Base-by-base conservation (phyloP, 2,329 filamentous ascomycete genomes). In the Fusarium stilboides region DNA sequence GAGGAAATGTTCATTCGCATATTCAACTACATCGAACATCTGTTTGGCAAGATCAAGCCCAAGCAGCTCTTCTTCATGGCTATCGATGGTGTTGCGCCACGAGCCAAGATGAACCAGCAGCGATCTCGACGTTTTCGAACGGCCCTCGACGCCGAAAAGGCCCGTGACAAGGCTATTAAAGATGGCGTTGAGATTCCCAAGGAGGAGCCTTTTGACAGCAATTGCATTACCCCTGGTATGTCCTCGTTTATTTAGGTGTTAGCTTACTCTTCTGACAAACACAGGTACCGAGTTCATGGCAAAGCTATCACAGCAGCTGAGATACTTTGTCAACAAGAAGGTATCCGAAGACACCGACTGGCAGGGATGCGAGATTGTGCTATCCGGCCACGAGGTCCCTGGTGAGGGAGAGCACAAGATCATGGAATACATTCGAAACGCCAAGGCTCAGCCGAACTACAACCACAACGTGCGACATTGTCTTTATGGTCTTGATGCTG, bases 1-100 rank as follows among this genome's bases (percentile, higher is more conserved):
- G 95, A 99, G 80, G 93, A 98, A 81, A 99, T 99, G 96, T 99
- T 99, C 78, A 98, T 99, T 73, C 92, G 94, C 61, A 99, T 99
- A 76, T 99, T 99, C 88, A 98, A 98, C 82, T 99, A 99, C 80
- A 99, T 99, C 72, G 96, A 99, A 81, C 96, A 99, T 83, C 82
- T 99, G 54, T 99, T 97, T 80, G 94, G 95, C 74, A 99, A 98
- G 82, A 99, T 99, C 78, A 98, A 98, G 81, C 96, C 96, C 14
- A 95, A 97, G 82, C 91, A 98, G 85, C 88, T 99, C 36, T 99
- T 99, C 83, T 99, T 98, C 85, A 99, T 99, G 96, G 97, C 96
- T 51, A 96, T 99, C 70, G 96, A 99, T 77, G 96, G 96, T 75
- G 97, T 99, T 66, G 96, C 96, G 22, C 97, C 96, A 19, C 92